Evolutionary conservation across 352 stramenopile genomes (phyloP).

Genomic region (Phytopythium kandeliae): DNA sequence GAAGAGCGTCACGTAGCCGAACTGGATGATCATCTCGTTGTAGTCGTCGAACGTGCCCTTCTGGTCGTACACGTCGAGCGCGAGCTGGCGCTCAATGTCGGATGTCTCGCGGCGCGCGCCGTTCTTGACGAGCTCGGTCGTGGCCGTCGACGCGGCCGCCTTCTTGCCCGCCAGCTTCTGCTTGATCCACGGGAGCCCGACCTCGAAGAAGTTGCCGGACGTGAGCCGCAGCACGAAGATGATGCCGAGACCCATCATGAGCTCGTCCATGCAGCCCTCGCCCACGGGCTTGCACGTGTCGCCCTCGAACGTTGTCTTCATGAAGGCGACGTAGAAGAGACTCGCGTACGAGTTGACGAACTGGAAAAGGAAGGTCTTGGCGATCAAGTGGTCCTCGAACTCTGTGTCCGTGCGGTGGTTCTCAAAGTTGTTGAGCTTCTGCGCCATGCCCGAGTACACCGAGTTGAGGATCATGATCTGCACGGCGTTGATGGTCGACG

Average conservation of each 20-base stretch:
- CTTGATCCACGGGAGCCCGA: constrained; percentile 68
- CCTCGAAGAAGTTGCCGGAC: constrained; percentile 77
- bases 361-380: constrained; percentile 79
- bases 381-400: constrained; percentile 91
- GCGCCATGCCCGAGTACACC: constrained; percentile 56
- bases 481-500: constrained; percentile 70
- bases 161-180: constrained; percentile 30
- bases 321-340: constrained; percentile 85
- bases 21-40: constrained; percentile 88
- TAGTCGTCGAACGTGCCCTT: constrained; percentile 82
- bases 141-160: not conserved
- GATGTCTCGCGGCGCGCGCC: constrained; percentile 29
- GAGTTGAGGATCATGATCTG: constrained; percentile 83
- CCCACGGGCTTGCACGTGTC: constrained; percentile 34
- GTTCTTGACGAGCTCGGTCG: constrained; percentile 29
- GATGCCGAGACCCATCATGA: constrained; percentile 70
- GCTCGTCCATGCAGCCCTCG: constrained; percentile 68
- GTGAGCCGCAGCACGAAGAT: constrained; percentile 70
- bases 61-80: constrained; percentile 59
- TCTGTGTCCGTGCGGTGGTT: constrained; percentile 97
- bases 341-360: constrained; percentile 82
- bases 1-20: constrained; percentile 93
- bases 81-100: constrained; percentile 52
- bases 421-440: constrained; percentile 80
- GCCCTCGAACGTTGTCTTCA: constrained; percentile 56